Evolutionary conservation across 331 rosid genomes (phyloP).

Genomic region (Quercus lobata): DNA sequence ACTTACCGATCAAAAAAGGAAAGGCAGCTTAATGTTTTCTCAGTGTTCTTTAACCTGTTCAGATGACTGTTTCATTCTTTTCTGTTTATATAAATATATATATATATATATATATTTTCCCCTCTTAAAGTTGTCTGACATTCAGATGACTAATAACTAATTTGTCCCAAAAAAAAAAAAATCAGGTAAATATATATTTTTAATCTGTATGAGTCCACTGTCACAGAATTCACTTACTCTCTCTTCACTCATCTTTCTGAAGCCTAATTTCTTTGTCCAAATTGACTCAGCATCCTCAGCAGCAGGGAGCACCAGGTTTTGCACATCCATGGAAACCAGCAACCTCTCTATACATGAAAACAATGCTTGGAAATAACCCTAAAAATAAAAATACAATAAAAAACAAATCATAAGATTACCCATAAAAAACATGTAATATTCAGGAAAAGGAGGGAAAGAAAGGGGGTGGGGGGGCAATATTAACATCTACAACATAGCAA

Average conservation of each 20-base stretch:
- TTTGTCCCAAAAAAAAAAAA: not conserved
- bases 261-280: slow-evolving; percentile 94
- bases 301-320: slow-evolving; percentile 94
- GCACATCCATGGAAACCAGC: slow-evolving; percentile 71
- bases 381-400: slow-evolving; percentile 3
- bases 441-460: not conserved
- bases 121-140: not conserved
- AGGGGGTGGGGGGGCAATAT: not conserved
- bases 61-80: not conserved
- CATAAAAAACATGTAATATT: not conserved
- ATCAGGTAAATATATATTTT: not conserved
- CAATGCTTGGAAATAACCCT: slow-evolving; percentile 96
- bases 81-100: no score
- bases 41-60: not conserved
- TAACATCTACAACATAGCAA: not conserved
- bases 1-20: no score
- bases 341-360: slow-evolving; percentile 86
- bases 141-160: not conserved
- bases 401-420: not conserved
- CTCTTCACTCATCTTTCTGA: slow-evolving; percentile 82
- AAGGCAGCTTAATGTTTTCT: not conserved
- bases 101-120: no score
- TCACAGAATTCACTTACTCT: slow-evolving; percentile 46
- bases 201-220: slow-evolving; percentile 2
- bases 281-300: slow-evolving; percentile 98